phyloP scores from a whole-genome alignment of 78 protist species.

The Bodo saltans region DNA sequence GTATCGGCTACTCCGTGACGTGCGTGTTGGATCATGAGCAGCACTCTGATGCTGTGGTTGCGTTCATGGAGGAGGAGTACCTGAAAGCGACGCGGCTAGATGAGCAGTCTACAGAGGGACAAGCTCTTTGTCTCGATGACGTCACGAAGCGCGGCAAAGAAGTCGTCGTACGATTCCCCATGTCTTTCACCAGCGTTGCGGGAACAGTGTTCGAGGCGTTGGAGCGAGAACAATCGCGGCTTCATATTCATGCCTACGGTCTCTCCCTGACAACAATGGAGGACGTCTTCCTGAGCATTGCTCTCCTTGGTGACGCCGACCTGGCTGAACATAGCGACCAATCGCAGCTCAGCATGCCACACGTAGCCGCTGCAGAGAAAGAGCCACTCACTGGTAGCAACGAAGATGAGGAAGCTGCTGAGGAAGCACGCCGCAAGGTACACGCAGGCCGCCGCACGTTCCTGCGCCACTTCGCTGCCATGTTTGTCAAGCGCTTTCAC shows the following conservation, averaged over 20 bases:
- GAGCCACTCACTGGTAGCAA: no score
- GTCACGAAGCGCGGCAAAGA: background rate
- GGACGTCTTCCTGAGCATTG: conserved; percentile 38
- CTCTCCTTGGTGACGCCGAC: background rate
- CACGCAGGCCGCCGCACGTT: no score
- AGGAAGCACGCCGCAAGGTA: background rate
- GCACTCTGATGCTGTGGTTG: background rate
- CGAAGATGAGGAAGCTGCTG: background rate
- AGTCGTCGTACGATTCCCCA: no score
- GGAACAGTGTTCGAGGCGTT: background rate
- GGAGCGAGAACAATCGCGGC: background rate
- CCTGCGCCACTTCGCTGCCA: background rate
- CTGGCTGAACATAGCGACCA: conserved; percentile 2
- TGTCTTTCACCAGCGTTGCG: background rate
- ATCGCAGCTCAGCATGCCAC: no score
- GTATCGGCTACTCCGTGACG: conserved; percentile 40
- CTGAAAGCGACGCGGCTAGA: conserved; percentile 4
- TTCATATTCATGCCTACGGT: conserved; percentile 4
- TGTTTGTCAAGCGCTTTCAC: conserved; percentile 40
- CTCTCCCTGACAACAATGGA: conserved; percentile 32
- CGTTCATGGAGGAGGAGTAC: background rate
- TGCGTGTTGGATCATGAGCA: background rate
- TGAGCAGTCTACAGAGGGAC: no score
- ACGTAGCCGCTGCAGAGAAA: no score
- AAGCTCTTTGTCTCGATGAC: no score